A percentile compares a stretch with the other conserved stretches of the same genome.
Conservation (phyloP, 257 asterid genomes). For the Thymus mandschuricus region DNA sequence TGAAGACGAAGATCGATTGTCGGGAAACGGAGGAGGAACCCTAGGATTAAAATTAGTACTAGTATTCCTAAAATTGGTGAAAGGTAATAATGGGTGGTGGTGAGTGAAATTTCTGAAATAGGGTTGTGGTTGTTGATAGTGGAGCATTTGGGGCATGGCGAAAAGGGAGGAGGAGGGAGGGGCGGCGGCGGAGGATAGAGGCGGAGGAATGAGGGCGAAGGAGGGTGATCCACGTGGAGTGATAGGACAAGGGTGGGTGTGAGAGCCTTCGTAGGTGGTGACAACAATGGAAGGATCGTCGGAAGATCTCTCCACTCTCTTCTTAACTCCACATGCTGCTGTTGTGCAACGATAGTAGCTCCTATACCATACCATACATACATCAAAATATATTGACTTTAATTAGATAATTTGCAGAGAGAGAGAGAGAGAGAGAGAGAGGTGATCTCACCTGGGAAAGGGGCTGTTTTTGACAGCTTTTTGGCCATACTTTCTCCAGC, state of each 20-base stretch:
- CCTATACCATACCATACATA: conserved; percentile 40
- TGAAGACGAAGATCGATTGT: conserved; percentile 40
- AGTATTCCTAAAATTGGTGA: conserved; percentile 27
- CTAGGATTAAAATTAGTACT: conserved; percentile 9
- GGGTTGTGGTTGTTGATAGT: conserved; percentile 36
- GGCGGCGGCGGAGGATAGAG: conserved; percentile 21
- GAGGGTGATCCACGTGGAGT: conserved; percentile 35
- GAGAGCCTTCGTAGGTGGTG: conserved; percentile 92
- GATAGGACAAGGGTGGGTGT: conserved; percentile 68
- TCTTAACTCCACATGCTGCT: conserved; percentile 85
- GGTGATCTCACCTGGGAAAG: conserved; percentile 68
- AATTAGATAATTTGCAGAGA: background rate
- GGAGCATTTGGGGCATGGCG: conserved; percentile 40
- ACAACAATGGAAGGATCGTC: conserved; percentile 80
- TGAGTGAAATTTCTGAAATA: conserved; percentile 42
- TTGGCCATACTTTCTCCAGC: conserved; percentile 98
- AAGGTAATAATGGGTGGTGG: conserved; percentile 17
- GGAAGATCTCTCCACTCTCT: conserved; percentile 81
- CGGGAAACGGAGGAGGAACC: conserved; percentile 37
- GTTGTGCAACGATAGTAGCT: conserved; percentile 95
- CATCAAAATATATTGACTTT: background rate
- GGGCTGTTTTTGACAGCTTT: conserved; percentile 95
- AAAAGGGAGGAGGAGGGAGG: conserved; percentile 33
- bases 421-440: background rate
- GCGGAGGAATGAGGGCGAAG: conserved; percentile 55